Conservation (phyloP, 164 flowering plant species). For the Aristolochia contorta region DNA sequence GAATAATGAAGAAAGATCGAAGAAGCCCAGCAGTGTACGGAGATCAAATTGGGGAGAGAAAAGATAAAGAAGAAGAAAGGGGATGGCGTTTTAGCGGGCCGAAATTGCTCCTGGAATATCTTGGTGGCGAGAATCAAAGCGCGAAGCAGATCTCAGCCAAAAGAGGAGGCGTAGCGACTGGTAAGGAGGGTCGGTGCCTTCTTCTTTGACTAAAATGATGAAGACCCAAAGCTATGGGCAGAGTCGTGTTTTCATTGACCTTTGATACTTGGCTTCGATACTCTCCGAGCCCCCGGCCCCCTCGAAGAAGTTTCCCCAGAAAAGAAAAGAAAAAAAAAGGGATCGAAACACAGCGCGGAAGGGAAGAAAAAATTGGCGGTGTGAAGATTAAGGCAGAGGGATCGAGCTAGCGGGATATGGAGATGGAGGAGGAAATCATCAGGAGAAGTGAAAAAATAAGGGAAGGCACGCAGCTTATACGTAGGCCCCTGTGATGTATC, state of each 20-base stretch:
- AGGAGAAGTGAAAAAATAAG: not conserved
- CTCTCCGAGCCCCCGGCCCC: not conserved
- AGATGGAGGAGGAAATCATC: not conserved
- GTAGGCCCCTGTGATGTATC: conserved; percentile 42
- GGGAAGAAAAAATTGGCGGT: not conserved
- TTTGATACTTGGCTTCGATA: not conserved
- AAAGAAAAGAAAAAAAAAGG: not conserved
- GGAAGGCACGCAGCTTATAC: conserved; percentile 12
- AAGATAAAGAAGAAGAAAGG: not conserved
- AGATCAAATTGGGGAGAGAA: no score
- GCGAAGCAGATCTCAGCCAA: not conserved
- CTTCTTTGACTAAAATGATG: conserved; percentile 4
- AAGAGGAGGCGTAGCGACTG: not conserved
- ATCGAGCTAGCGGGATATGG: conserved; percentile 1
- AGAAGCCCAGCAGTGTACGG: no score
- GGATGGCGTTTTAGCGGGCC: not conserved
- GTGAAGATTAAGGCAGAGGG: conserved; percentile 1
- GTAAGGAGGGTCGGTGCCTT: conserved; percentile 7
- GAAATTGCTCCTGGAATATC: not conserved
- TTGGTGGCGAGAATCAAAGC: not conserved
- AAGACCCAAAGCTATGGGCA: not conserved
- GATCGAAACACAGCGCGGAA: no score
- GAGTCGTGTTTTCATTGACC: conserved; percentile 3
- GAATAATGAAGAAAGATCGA: no score
- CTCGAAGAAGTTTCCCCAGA: conserved; percentile 6